These are phyloP conservation scores for Yamadazyma dushanensis DNA, from an alignment of 1,139 yeast species.

Conservation along the genomic window DNA sequence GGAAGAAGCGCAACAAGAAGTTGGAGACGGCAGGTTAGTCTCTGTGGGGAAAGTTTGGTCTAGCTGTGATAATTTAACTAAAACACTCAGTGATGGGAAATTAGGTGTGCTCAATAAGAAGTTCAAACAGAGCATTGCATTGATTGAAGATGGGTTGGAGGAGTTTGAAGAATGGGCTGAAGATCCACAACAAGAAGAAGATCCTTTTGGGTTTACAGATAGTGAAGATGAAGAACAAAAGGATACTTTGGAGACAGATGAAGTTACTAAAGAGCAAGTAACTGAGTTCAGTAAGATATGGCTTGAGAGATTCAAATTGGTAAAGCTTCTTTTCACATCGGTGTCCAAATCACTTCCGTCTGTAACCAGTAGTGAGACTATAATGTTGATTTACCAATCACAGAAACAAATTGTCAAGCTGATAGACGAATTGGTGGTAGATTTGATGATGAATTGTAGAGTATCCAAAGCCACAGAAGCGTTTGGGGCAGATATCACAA, in stretches of 20 bases:
- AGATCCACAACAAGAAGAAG: conserved; percentile 53
- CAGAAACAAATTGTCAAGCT: conserved; percentile 33
- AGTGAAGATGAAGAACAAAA: conserved; percentile 26
- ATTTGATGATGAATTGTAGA: conserved; percentile 45
- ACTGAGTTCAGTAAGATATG: conserved; percentile 45
- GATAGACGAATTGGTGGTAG: conserved; percentile 49
- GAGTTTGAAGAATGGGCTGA: conserved; percentile 65
- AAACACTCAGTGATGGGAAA: conserved; percentile 47
- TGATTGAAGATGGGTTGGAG: conserved; percentile 62
- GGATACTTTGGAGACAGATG: conserved; percentile 23
- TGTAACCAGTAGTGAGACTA: conserved; percentile 29
- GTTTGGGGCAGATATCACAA: conserved; percentile 26
- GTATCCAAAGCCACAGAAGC: conserved; percentile 30
- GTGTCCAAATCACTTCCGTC: conserved; percentile 55
- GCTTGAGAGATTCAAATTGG: conserved; percentile 53
- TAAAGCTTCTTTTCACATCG: conserved; percentile 55
- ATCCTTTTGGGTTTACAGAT: conserved; percentile 42
- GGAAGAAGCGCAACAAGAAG: conserved; percentile 17
- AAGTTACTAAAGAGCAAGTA: conserved; percentile 30
- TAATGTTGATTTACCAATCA: conserved; percentile 35
- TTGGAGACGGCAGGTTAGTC: conserved; percentile 45
- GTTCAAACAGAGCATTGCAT: conserved; percentile 43
- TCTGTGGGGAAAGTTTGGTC: conserved; percentile 69
- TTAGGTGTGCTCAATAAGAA: conserved; percentile 49
- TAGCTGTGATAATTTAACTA: conserved; percentile 47